These are phyloP conservation scores for Endocarpon pusillum DNA, from an alignment of 495 filamentous ascomycete genomes.

Conservation along the genomic window DNA sequence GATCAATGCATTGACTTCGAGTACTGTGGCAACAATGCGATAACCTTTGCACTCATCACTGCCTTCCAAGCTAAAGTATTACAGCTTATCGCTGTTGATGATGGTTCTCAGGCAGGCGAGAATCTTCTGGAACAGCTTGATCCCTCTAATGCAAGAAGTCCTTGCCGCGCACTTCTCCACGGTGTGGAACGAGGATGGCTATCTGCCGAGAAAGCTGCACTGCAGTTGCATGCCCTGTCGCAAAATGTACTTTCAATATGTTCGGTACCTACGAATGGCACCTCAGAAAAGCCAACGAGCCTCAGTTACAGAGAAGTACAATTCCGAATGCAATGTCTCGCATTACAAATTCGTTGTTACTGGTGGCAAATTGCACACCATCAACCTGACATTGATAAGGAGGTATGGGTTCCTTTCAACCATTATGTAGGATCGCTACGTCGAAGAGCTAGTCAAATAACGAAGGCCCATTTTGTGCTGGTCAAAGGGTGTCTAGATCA, in stretches of 20 bases:
- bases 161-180: constrained; percentile 40
- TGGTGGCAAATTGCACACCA: constrained; percentile 65
- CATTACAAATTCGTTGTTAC: constrained; percentile 43
- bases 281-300: constrained; percentile 20
- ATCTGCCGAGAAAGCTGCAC: constrained; percentile 39
- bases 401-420: constrained; percentile 57
- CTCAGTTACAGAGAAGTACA: constrained; percentile 32
- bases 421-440: too few relatives aligned
- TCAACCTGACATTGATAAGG: constrained; percentile 44
- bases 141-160: constrained; percentile 38
- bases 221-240: constrained; percentile 53
- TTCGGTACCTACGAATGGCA: constrained; percentile 22
- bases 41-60: constrained; percentile 20
- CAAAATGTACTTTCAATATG: constrained; percentile 49
- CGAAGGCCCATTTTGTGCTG: too few relatives aligned
- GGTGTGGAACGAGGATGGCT: constrained; percentile 28
- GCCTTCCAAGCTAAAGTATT: constrained; percentile 30
- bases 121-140: constrained; percentile 27
- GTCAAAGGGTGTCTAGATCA: too few relatives aligned
- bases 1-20: too few relatives aligned
- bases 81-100: constrained; percentile 27
- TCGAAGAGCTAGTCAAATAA: too few relatives aligned
- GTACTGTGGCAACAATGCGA: too few relatives aligned
- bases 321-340: constrained; percentile 44
- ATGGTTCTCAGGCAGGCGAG: constrained; percentile 31